Evolutionary conservation across 2,329 filamentous ascomycete genomes (phyloP), one percentile per base, ranked within the genome.

Genomic region (Cladorrhinum sp.): DNA sequence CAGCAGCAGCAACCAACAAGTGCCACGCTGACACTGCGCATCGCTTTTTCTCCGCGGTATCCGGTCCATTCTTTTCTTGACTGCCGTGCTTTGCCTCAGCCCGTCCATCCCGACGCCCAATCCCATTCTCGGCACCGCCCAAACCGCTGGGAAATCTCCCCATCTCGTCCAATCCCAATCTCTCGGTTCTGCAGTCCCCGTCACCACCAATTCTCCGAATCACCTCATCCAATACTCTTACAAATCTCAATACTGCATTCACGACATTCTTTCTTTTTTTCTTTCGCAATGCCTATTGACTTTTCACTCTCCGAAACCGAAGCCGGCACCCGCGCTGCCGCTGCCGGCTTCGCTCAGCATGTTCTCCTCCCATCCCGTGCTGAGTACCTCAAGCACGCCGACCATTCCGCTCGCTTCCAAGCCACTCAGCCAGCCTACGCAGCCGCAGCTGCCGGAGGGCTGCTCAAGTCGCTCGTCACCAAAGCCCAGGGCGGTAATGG

Each of bases 391-490:
- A 36, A 62, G 33, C 59, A 64, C 54, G 24, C 28, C 4, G 36
- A 65, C 9, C 65, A 67, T 55, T 24, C 61, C 46, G 65, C 75
- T 36, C 76, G 80, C 16, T 84, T 84, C 67, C 75, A 76, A 55
- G 74, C 81, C 3, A 79, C 78, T 0, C 69, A 73, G 14, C 76
- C 79, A 0, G 74, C 81, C 54, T 84, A 83, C 60, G 71, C 70
- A 2, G 70, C 73, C 26, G 80, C 78, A 4, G 75, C 78, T 3
- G 62, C 70, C 5, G 74, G 72, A 1, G 81, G 80, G 0, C 64
- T 82, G 2, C 71, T 85, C 67, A 79, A 78, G 64, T 77, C 75
- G 9, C 77, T 82, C 58, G 71, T 85, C 7, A 73, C 80, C 1
- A 67, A 72, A 2, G 55, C 72, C 1, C 71, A 82, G 5, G 82